Percentiles rank a stretch among this genome's conserved stretches.
phyloP scores from a whole-genome alignment of 495 filamentous ascomycete genomes.

The Penicillium silybi region DNA sequence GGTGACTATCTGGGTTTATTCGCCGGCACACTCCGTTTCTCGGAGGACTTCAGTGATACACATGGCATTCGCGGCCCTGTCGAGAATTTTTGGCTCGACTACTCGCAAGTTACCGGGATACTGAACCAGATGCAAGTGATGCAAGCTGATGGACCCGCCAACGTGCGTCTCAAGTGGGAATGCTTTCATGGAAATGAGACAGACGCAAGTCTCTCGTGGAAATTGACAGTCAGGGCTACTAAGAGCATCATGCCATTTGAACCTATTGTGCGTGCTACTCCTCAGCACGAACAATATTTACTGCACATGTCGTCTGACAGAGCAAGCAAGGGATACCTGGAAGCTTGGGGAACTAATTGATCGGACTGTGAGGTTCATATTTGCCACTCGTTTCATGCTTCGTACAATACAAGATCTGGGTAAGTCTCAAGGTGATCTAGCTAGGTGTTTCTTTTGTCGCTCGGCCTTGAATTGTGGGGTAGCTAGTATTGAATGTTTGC shows the following conservation, averaged over 20 bases:
- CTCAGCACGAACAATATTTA: constrained; percentile 19
- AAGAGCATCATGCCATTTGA: constrained; percentile 18
- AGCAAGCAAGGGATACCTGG: too few species aligned
- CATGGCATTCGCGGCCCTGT: constrained; percentile 15
- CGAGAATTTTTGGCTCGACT: constrained; percentile 23
- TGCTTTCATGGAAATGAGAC: constrained; percentile 8
- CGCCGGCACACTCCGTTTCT: constrained; percentile 18
- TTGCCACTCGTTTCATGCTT: too few species aligned
- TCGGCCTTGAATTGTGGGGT: too few species aligned
- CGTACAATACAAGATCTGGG: too few species aligned
- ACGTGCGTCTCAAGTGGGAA: constrained; percentile 18
- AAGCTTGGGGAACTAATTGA: too few species aligned
- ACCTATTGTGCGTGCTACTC: constrained; percentile 10
- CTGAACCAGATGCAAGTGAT: constrained; percentile 24
- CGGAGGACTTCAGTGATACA: constrained; percentile 4
- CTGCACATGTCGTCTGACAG: constrained; percentile 10
- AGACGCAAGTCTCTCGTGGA: constrained; percentile 12
- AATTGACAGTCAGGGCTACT: constrained; percentile 17
- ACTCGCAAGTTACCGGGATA: constrained; percentile 21
- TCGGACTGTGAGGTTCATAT: too few species aligned
- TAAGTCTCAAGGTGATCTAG: too few species aligned
- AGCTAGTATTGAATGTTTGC: too few species aligned
- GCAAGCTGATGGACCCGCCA: constrained; percentile 10
- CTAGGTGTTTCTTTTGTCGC: too few species aligned
- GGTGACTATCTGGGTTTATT: constrained; percentile 22